Percentiles rank a stretch among this genome's conserved stretches.
Evolutionary conservation across 805 yeast genomes (phyloP).

Genomic region (Pichia cabralensis): DNA sequence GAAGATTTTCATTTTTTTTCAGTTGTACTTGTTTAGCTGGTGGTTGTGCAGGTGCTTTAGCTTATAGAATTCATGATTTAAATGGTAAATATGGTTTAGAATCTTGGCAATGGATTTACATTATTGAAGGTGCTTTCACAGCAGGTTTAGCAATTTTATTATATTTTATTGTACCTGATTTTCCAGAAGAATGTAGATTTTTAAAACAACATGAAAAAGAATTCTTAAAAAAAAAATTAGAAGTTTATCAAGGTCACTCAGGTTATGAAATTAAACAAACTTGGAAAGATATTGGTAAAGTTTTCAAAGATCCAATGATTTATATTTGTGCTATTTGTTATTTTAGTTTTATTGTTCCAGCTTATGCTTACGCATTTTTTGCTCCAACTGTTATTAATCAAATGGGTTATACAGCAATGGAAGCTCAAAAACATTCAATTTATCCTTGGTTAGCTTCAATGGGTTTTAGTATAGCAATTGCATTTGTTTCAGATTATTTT

Average conservation of each 20-base stretch:
- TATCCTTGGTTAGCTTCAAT: slow-evolving; percentile 81
- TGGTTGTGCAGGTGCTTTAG: slow-evolving; percentile 69
- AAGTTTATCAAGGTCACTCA: slow-evolving; percentile 40
- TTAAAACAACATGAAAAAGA: slow-evolving; percentile 40
- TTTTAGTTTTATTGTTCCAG: slow-evolving; percentile 59
- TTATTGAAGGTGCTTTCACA: slow-evolving; percentile 29
- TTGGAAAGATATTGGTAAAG: slow-evolving; percentile 32
- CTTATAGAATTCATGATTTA: slow-evolving; percentile 51
- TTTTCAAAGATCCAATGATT: slow-evolving; percentile 51
- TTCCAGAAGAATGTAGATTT: slow-evolving; percentile 60
- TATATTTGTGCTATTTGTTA: slow-evolving; percentile 51
- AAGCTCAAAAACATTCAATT: slow-evolving; percentile 72
- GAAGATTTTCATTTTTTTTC: slow-evolving; percentile 60
- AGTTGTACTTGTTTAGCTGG: slow-evolving; percentile 68
- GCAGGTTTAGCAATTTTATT: slow-evolving; percentile 25
- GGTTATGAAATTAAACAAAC: slow-evolving; percentile 40
- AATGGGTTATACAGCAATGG: slow-evolving; percentile 57
- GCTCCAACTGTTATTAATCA: slow-evolving; percentile 55
- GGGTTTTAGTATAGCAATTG: slow-evolving; percentile 52
- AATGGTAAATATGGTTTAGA: slow-evolving; percentile 33
- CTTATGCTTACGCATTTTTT: slow-evolving; percentile 68
- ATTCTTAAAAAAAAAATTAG: slow-evolving; percentile 50
- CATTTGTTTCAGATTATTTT: slow-evolving; percentile 48
- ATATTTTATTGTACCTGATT: slow-evolving; percentile 50
- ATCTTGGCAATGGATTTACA: slow-evolving; percentile 40